Evolutionary conservation across 257 asterid species (phyloP).

Genomic region (Cruciata laevipes): DNA sequence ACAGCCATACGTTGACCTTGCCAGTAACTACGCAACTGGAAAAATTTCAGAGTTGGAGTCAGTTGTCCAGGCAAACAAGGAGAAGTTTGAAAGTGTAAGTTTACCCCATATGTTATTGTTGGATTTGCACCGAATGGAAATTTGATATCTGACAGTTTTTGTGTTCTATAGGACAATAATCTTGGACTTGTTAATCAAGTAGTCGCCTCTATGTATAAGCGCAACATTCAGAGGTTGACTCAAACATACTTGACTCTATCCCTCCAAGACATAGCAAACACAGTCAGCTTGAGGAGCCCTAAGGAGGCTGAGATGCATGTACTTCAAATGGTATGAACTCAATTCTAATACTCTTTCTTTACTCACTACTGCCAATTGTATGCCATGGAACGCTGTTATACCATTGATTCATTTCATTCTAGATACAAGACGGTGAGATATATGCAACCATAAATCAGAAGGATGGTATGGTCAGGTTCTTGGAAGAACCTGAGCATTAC

Average conservation of each 20-base stretch:
- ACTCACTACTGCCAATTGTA: not conserved
- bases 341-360: slow-evolving; percentile 3
- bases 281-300: slow-evolving; percentile 63
- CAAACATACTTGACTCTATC: slow-evolving; percentile 95
- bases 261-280: slow-evolving; percentile 87
- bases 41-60: slow-evolving; percentile 69
- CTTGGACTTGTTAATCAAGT: slow-evolving; percentile 96
- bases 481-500: slow-evolving; percentile 97
- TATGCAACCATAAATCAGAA: slow-evolving; percentile 94
- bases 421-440: slow-evolving; percentile 96
- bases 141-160: not conserved
- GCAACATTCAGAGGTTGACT: slow-evolving; percentile 92
- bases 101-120: slow-evolving; percentile 10
- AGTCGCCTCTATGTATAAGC: slow-evolving; percentile 86
- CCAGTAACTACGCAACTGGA: slow-evolving; percentile 58
- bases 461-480: slow-evolving; percentile 99
- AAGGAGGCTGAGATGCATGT: slow-evolving; percentile 99
- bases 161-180: slow-evolving; percentile 67
- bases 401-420: slow-evolving; percentile 7
- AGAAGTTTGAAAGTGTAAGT: slow-evolving; percentile 75
- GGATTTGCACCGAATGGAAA: not conserved
- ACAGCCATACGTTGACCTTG: slow-evolving; percentile 87
- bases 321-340: slow-evolving; percentile 74
- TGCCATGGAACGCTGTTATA: not conserved
- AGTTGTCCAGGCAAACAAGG: slow-evolving; percentile 56